Evolutionary conservation across 768 basidiomycete genomes (phyloP), one percentile per base, ranked within the genome.

Genomic region (Boletus rufocinnamomeus): DNA sequence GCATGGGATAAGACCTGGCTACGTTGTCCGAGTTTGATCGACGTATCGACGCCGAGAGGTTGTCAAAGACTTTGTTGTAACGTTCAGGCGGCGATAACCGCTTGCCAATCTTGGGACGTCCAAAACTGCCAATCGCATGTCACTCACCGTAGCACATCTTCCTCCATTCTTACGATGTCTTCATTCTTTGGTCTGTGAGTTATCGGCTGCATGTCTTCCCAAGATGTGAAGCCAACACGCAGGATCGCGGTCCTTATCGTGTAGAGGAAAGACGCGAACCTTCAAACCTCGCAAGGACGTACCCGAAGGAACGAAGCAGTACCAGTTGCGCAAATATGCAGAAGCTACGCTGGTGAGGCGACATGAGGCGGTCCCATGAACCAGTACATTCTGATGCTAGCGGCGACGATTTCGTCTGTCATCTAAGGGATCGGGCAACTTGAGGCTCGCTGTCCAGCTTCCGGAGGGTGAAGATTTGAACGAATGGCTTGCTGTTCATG

Each of bases 401-500:
- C 50, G 34, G 41, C 23, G 19, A 30, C 23, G 59, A 43, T 45
- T 27, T 17, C 2, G 35, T 50, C 40, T 19, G 9, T 47, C 53
- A 35, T 56, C 46, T 49, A 59, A 96, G 95, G 95, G 96, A 47
- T 98, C 95, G 10, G 97, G 97, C 8, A 98, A 98, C 76, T 77
- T 99, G 60, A 81, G 95, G 57, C 79, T 91, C 47, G 95, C 97
- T 0, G 97, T 99, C 23, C 86, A 89, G 61, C 80, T 98, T 21
- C 97, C 97, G 0, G 97, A 98, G 64, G 97, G 97, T 40, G 97
- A 99, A 74, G 97, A 99, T 72, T 74, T 86, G 66, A 96, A 95
- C 64, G 97, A 99, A 75, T 99, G 97, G 97, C 86, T 99, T n/a
- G 97, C 97, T 14, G 96, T 99, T 9, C 96, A 99, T 70, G 93